phyloP scores from a whole-genome alignment of 805 yeast genomes.

The Cyberlindnera suaveolens region DNA sequence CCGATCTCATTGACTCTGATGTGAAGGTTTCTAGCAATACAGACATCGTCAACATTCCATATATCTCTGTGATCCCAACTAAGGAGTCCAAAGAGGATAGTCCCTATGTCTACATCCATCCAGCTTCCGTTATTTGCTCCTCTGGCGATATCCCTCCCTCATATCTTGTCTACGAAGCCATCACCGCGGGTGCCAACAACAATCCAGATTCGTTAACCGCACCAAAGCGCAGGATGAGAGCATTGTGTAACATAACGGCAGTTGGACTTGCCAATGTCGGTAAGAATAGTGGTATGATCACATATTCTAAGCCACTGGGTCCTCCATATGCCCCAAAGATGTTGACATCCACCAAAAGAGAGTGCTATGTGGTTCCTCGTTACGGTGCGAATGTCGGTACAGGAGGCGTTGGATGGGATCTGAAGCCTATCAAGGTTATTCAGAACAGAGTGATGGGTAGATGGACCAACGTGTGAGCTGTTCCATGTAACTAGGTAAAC shows the following conservation, averaged over 20 bases:
- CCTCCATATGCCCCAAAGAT: conserved; percentile 82
- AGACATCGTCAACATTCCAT: conserved; percentile 56
- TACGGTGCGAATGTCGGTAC: conserved; percentile 79
- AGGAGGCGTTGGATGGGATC: conserved; percentile 89
- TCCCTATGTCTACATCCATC: conserved; percentile 71
- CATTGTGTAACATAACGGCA: conserved; percentile 70
- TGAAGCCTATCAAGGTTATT: conserved; percentile 70
- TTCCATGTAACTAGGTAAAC: not conserved
- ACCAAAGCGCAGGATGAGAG: conserved; percentile 58
- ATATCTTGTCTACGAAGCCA: conserved; percentile 64
- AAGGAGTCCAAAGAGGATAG: conserved; percentile 33
- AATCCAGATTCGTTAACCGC: conserved; percentile 34
- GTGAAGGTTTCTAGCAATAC: conserved; percentile 52
- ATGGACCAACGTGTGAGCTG: conserved; percentile 45
- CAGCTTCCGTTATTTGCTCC: conserved; percentile 56
- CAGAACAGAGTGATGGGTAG: conserved; percentile 62
- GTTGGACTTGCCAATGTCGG: conserved; percentile 75
- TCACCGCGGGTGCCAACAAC: conserved; percentile 49
- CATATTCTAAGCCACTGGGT: conserved; percentile 88
- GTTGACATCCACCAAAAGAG: conserved; percentile 60
- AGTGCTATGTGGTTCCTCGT: conserved; percentile 86
- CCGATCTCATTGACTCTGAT: conserved; percentile 65
- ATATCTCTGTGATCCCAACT: conserved; percentile 44
- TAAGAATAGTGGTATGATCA: conserved; percentile 60
- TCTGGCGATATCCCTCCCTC: conserved; percentile 72